These are phyloP conservation scores for Astrephomene gubernaculifera DNA, from an alignment of 139 green algal species.

Conservation along the genomic window DNA sequence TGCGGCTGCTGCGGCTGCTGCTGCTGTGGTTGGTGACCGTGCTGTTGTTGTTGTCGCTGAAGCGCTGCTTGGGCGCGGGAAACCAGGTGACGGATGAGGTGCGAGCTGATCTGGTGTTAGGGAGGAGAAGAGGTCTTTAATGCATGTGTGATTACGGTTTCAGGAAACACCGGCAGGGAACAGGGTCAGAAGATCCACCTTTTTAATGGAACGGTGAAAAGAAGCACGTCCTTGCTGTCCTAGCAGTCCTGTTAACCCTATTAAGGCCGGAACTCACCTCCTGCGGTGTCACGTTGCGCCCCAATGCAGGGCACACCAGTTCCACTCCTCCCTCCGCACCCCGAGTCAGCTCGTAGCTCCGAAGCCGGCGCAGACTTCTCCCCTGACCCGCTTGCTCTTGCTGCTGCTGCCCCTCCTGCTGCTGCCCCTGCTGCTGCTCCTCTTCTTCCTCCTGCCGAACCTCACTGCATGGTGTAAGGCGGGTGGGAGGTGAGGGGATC, in stretches of 20 bases:
- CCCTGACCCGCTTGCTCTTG: no score
- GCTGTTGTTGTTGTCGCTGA: conserved; percentile 2
- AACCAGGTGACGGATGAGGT: conserved; percentile 70
- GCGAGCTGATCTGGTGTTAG: conserved; percentile 88
- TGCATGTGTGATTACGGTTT: no score
- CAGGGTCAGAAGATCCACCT: no score
- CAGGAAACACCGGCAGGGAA: no score
- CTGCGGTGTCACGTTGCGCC: conserved; percentile 24
- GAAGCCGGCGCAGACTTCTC: conserved; percentile 23
- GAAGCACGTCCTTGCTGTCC: no score
- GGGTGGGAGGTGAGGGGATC: not conserved
- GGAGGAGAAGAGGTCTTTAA: conserved; percentile 71
- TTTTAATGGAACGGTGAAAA: no score
- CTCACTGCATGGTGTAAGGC: not conserved
- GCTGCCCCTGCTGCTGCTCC: not conserved
- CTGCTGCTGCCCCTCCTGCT: not conserved
- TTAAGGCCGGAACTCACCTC: conserved; percentile 61
- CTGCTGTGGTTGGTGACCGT: not conserved
- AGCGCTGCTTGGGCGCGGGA: conserved; percentile 48
- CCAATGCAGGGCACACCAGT: conserved; percentile 63
- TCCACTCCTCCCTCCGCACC: conserved; percentile 88
- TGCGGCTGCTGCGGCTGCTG: conserved; percentile 21
- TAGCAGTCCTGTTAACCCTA: no score
- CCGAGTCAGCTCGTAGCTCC: conserved; percentile 53
- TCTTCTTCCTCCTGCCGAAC: not conserved